phyloP scores from a whole-genome alignment of 78 protist species.

The Salpingoeca rosetta region DNA sequence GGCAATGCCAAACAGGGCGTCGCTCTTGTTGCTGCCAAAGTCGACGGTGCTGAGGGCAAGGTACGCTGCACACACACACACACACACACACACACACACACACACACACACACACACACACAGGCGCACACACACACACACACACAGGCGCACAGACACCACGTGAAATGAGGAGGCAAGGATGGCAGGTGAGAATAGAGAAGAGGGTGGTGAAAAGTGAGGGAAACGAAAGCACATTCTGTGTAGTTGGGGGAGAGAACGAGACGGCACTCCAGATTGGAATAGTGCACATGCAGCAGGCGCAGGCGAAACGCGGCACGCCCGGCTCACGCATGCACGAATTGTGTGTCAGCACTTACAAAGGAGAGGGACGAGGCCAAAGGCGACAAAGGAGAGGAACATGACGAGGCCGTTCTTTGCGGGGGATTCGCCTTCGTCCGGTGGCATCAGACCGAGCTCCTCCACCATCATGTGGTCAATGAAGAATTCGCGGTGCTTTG shows the following conservation, averaged over 20 bases:
- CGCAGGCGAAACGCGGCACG: no score
- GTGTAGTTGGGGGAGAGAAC: no score
- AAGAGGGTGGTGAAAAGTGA: no score
- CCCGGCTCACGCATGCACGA: no score
- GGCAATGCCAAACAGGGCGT: conserved; percentile 27
- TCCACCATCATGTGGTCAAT: conserved; percentile 34
- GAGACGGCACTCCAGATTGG: no score
- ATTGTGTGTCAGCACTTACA: neutral
- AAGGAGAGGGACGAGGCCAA: conserved; percentile 27
- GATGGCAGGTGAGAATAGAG: no score
- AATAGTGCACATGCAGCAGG: no score
- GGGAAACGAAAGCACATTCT: no score
- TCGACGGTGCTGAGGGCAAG: conserved; percentile 30
- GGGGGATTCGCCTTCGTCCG: conserved; percentile 17
- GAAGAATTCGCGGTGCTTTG: conserved; percentile 18
- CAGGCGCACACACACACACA: no score
- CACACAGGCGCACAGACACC: no score
- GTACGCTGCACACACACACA: neutral
- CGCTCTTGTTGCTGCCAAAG: conserved; percentile 7
- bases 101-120: no score
- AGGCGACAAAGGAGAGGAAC: conserved; percentile 6
- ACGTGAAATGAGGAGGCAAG: no score
- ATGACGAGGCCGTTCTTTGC: conserved; percentile 7
- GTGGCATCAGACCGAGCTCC: conserved; percentile 37
- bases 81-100: neutral